Base-by-base conservation (phyloP, 805 yeast genomes). In the Cyberlindnera mycetangii region DNA sequence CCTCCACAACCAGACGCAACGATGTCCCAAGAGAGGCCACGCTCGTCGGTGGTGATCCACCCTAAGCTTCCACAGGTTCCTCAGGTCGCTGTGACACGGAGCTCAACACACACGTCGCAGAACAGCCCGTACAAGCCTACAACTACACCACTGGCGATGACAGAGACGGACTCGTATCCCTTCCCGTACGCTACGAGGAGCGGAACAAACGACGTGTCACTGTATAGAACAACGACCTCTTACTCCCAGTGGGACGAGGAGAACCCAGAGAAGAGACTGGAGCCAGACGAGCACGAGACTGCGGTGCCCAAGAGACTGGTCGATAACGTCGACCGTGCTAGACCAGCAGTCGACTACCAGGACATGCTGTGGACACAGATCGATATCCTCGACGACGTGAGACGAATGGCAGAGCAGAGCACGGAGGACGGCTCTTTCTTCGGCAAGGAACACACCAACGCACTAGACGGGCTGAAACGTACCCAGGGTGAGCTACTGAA, bases 281-380 rank as follows among this genome's bases (percentile, higher is more conserved):
- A 7, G 8, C 36, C 30, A 20, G 17, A n/a, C n/a, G n/a, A n/a
- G n/a, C n/a, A n/a, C n/a, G n/a, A n/a, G n/a, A n/a, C n/a, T n/a
- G n/a, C n/a, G n/a, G n/a, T 44, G 8, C 50, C 52, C 7, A 39
- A 46, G 20, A 22, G 47, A 12, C 39, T 46, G 15, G 69, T 4
- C 49, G 87, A 82, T 57, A 69, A 69, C 49, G 62, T 80, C 3
- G 76, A 81, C 9, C 67, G 78, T 4, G 76, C 80, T 0, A 65
- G 69, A 40, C 87, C 89, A 7, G 69, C 72, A 38, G 81, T 78
- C 17, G 81, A 85, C 42, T 69, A 77, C 48, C 89, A 82, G 65
- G 96, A 87, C 63, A 74, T 76, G 56, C 70, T 87, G 37, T 90
- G 96, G 95, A 82, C 92, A 7, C 95, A 88, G 53, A 81, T 89